These are phyloP conservation scores for Nannizzia gypsea DNA, from an alignment of 2,329 filamentous ascomycete species.

Conservation along the genomic window DNA sequence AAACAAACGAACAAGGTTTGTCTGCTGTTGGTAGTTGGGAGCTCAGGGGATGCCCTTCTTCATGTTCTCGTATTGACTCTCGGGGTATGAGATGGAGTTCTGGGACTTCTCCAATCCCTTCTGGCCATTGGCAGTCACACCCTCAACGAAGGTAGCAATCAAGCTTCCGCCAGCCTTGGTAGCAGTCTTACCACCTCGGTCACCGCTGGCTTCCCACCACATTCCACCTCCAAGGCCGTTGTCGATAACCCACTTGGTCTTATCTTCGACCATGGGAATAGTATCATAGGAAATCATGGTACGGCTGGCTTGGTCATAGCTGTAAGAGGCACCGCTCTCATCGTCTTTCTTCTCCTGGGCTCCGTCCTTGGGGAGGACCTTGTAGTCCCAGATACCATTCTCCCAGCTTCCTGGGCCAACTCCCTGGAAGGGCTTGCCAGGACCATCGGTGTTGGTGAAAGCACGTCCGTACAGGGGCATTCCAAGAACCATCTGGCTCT, in stretches of 20 bases:
- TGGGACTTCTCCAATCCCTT: conserved; percentile 24
- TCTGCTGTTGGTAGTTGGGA: neutral
- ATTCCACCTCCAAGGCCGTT: conserved; percentile 70
- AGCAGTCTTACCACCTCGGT: conserved; percentile 45
- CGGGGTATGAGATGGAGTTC: conserved; percentile 29
- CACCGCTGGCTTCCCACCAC: conserved; percentile 89
- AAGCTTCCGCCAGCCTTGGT: conserved; percentile 45
- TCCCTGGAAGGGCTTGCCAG: conserved; percentile 58
- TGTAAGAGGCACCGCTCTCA: conserved; percentile 54
- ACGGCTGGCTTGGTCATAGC: conserved; percentile 52
- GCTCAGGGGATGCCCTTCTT: conserved; percentile 18
- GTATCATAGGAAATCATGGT: conserved; percentile 65
- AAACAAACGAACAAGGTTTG: neutral
- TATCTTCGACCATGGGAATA: conserved; percentile 49
- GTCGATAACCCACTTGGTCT: conserved; percentile 58
- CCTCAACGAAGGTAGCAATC: conserved; percentile 45
- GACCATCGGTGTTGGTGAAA: conserved; percentile 68
- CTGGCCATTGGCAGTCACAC: conserved; percentile 20
- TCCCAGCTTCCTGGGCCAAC: conserved; percentile 76
- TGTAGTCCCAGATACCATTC: conserved; percentile 77
- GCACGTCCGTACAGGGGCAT: conserved; percentile 92
- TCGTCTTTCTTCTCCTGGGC: conserved; percentile 53
- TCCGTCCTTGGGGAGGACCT: conserved; percentile 61
- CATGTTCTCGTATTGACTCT: conserved; percentile 33
- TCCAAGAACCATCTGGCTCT: conserved; percentile 71